Evolutionary conservation across 2,329 filamentous ascomycete species (phyloP), one percentile per base, ranked within the genome.

Genomic region (Cylindrodendrum hubeiense): DNA sequence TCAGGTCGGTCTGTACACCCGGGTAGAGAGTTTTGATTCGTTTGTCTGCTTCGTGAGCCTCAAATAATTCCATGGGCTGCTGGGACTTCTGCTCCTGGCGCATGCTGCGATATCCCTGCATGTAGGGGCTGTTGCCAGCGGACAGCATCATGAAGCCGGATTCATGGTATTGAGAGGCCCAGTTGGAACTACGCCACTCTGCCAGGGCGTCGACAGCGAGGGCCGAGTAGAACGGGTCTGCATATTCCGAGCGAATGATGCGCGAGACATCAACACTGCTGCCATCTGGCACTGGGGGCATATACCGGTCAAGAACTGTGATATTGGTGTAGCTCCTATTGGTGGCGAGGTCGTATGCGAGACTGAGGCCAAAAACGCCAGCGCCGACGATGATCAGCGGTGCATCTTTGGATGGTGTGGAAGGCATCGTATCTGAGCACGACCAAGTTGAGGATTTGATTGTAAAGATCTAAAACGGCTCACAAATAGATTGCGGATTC

Each of bases 201-300:
- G 63, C 44, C 26, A 71, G 58, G 4, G 76, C 73, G 22, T 75
- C 74, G 13, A 63, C 58, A n/a, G 87, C 89, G 30, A 93, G 84
- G 26, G 79, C 77, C 8, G 88, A 83, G 76, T 93, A 93, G 15
- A 86, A 81, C 0, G 83, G 77, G 69, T 89, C 85, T n/a, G 89
- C 87, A 71, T 93, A 93, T 79, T 93, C 91, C 44, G 75, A 70
- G 21, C 80, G 75, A 50, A 81, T 75, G 63, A 81, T 76, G 37
- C 79, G 76, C 6, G 79, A 81, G n/a, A 78, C 72, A 68, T 81
- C 79, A 44, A 79, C 77, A 62, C 77, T 79, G 68, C 79, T 78
- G 37, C 75, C 76, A 51, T 80, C 76, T 2, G 71, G 68, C 7
- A 76, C 75, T 1, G 79, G 78, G 33, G 79, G 77, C 6, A 74